Conservation (phyloP, 805 yeast genomes). For the Metschnikowia continentalis region DNA sequence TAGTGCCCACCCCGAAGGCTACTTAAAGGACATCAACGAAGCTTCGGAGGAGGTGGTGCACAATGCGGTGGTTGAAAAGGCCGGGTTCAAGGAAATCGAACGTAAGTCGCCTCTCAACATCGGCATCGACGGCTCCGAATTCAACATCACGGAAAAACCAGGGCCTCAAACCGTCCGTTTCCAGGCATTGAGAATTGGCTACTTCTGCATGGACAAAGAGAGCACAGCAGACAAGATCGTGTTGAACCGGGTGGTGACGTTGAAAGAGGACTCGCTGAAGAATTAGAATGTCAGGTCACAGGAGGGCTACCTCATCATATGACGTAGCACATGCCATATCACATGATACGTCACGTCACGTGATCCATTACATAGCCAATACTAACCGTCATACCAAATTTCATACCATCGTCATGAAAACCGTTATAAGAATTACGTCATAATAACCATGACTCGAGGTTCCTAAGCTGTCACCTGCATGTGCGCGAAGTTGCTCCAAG, state of each 20-base stretch:
- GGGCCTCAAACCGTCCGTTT: constrained; percentile 57
- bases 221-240: constrained; percentile 53
- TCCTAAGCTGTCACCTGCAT: background rate
- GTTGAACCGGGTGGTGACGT: constrained; percentile 86
- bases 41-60: constrained; percentile 66
- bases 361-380: too few species aligned
- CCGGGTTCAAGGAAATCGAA: constrained; percentile 65
- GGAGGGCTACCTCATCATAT: too few species aligned
- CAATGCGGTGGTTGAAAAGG: constrained; percentile 67
- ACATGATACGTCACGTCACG: too few species aligned
- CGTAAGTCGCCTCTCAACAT: constrained; percentile 72
- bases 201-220: constrained; percentile 87
- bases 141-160: constrained; percentile 59
- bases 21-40: constrained; percentile 75
- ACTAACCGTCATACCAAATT: too few species aligned
- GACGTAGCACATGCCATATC: too few species aligned
- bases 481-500: background rate
- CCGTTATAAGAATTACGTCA: too few species aligned
- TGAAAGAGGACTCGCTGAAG: constrained; percentile 75
- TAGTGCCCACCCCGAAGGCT: constrained; percentile 81
- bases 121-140: constrained; percentile 55
- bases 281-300: constrained; percentile 10
- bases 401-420: too few species aligned
- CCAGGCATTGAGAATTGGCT: constrained; percentile 97
- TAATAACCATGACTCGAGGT: too few species aligned